Conservation (phyloP, 768 basidiomycete species). For the Crepidotus variabilis region DNA sequence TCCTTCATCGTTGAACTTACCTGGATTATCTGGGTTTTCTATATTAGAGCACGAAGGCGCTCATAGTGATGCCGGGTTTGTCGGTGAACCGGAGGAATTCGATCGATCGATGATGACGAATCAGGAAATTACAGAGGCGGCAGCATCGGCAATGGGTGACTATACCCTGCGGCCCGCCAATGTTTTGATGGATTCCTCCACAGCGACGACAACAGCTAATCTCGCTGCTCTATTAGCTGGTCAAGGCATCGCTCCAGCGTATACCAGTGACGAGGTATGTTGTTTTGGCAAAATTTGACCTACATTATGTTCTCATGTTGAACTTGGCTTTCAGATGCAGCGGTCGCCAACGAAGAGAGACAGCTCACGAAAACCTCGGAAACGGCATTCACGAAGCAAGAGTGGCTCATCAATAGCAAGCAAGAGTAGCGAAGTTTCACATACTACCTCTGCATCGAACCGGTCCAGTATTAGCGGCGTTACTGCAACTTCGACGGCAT, state of each 20-base stretch:
- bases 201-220: background rate
- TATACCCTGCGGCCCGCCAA: background rate
- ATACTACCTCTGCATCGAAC: background rate
- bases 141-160: background rate
- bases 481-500: slow-evolving; percentile 1
- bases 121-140: background rate
- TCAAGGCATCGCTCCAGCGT: background rate
- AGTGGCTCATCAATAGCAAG: slow-evolving; percentile 1
- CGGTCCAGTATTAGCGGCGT: background rate
- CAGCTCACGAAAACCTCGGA: background rate
- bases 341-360: background rate
- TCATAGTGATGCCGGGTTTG: background rate
- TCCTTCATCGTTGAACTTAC: background rate
- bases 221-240: background rate
- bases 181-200: background rate
- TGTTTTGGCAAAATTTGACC: background rate
- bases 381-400: background rate
- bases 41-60: background rate
- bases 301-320: background rate
- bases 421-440: slow-evolving; percentile 2
- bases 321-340: background rate
- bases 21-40: background rate
- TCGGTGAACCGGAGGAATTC: background rate
- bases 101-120: background rate
- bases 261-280: background rate